phyloP scores from a whole-genome alignment of 2,329 filamentous ascomycete genomes.

The Stagonosporopsis cucurbitacearum region DNA sequence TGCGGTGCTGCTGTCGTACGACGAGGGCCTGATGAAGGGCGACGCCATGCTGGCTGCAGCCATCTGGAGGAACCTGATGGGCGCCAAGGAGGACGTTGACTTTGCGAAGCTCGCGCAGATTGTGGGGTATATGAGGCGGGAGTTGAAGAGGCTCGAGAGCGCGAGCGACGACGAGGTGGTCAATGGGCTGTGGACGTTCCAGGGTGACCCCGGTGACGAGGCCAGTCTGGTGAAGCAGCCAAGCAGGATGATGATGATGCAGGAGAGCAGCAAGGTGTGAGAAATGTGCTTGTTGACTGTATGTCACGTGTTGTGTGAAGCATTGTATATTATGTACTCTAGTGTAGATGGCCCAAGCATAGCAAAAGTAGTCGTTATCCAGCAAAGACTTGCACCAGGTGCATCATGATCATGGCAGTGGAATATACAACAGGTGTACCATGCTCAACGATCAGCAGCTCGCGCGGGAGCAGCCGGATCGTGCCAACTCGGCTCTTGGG shows the following conservation, averaged over 20 bases:
- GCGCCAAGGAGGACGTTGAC: constrained; percentile 70
- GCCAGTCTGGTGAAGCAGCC: constrained; percentile 33
- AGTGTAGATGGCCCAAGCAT: neutral
- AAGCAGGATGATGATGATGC: constrained; percentile 37
- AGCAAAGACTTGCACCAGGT: neutral
- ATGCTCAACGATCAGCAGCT: neutral
- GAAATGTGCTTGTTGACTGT: too few species aligned
- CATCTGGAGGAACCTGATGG: constrained; percentile 93
- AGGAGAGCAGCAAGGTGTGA: constrained; percentile 22
- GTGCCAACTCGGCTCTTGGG: constrained; percentile 9
- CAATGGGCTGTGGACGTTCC: constrained; percentile 58
- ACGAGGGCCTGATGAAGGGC: constrained; percentile 78
- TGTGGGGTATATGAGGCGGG: constrained; percentile 67
- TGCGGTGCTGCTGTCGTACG: constrained; percentile 81
- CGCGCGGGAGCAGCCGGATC: constrained; percentile 10
- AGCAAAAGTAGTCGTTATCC: neutral
- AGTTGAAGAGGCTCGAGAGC: constrained; percentile 61
- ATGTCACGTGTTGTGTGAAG: neutral
- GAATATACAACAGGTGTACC: neutral
- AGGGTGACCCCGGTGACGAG: constrained; percentile 52
- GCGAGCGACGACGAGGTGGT: constrained; percentile 61
- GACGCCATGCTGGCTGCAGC: constrained; percentile 81
- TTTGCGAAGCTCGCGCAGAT: constrained; percentile 66
- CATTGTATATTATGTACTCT: constrained; percentile 14
- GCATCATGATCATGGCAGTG: neutral